phyloP scores from a whole-genome alignment of 1,139 yeast species.

The Sugiyamaella castrensis region DNA sequence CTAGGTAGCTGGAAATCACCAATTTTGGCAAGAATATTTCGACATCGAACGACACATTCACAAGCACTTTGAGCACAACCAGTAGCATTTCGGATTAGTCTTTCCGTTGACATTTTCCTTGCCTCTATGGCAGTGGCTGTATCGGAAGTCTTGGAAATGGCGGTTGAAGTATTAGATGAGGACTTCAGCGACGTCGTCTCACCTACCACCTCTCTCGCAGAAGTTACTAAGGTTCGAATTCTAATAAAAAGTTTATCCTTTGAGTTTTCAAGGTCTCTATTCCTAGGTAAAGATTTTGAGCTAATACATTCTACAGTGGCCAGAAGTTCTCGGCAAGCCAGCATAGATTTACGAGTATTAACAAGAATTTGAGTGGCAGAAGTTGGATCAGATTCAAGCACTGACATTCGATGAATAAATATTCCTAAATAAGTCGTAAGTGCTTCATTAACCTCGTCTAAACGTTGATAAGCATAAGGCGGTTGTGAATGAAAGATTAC shows the following conservation, averaged over 20 bases:
- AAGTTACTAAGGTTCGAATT: constrained; percentile 34
- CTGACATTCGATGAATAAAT: constrained; percentile 35
- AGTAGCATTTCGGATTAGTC: constrained; percentile 26
- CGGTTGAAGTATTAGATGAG: not conserved
- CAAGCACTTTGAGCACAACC: constrained; percentile 38
- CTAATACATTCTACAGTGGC: constrained; percentile 39
- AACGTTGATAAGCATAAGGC: constrained; percentile 67
- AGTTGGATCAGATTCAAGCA: constrained; percentile 33
- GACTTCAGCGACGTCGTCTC: not conserved
- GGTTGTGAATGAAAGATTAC: constrained; percentile 43
- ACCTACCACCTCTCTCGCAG: constrained; percentile 15
- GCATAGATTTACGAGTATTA: constrained; percentile 42
- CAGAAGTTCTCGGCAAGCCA: constrained; percentile 42
- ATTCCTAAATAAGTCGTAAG: constrained; percentile 65
- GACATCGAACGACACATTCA: constrained; percentile 46
- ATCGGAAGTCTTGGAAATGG: not conserved
- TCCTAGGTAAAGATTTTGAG: constrained; percentile 31
- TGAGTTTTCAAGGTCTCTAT: constrained; percentile 36
- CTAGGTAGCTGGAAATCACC: constrained; percentile 71
- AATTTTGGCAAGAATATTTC: constrained; percentile 50
- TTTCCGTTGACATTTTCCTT: constrained; percentile 5
- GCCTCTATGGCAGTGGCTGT: not conserved
- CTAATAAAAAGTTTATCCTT: constrained; percentile 39
- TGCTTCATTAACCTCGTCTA: constrained; percentile 71
- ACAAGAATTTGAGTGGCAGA: constrained; percentile 38